A percentile compares a stretch with the other conserved stretches of the same genome.
These are phyloP conservation scores for Cyberlindnera xishuangbannaensis DNA, from an alignment of 805 yeast species.

Conservation along the genomic window DNA sequence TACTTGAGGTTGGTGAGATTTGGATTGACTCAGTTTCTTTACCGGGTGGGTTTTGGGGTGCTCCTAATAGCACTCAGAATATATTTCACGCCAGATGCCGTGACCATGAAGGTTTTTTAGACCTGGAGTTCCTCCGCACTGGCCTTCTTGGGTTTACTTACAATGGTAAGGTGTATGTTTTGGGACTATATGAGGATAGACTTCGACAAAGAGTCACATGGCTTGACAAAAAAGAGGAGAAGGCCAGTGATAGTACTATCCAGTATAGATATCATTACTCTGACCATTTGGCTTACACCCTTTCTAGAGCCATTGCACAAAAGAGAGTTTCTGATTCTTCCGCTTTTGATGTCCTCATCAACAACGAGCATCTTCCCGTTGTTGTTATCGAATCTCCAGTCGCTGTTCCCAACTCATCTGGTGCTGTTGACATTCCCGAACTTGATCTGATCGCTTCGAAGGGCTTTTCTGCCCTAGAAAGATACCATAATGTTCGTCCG, in stretches of 20 bases:
- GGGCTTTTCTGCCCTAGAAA: slow-evolving; percentile 40
- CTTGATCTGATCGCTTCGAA: slow-evolving; percentile 46
- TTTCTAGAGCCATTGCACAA: slow-evolving; percentile 62
- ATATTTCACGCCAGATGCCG: slow-evolving; percentile 80
- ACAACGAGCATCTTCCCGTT: slow-evolving; percentile 72
- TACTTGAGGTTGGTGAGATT: slow-evolving; percentile 85
- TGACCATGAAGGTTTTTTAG: slow-evolving; percentile 63
- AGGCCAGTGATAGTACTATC: slow-evolving; percentile 2
- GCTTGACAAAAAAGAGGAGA: slow-evolving; percentile 43
- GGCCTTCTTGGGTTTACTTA: slow-evolving; percentile 86
- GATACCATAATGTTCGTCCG: slow-evolving; percentile 67
- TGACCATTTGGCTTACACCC: slow-evolving; percentile 77
- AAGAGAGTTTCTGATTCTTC: slow-evolving; percentile 84
- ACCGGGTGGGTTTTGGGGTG: slow-evolving; percentile 84
- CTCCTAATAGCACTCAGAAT: slow-evolving; percentile 58
- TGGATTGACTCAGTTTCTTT: slow-evolving; percentile 96
- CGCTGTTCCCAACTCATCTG: slow-evolving; percentile 31
- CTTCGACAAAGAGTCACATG: slow-evolving; percentile 70
- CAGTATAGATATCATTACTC: slow-evolving; percentile 69
- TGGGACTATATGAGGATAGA: slow-evolving; percentile 90
- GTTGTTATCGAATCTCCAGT: slow-evolving; percentile 73
- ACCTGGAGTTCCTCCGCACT: slow-evolving; percentile 80
- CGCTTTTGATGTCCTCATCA: slow-evolving; percentile 77
- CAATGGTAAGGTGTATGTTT: slow-evolving; percentile 80
- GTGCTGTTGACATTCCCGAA: slow-evolving; percentile 30